Evolutionary conservation across 352 stramenopile species (phyloP).

Genomic region (Proteromonas lacertae): DNA sequence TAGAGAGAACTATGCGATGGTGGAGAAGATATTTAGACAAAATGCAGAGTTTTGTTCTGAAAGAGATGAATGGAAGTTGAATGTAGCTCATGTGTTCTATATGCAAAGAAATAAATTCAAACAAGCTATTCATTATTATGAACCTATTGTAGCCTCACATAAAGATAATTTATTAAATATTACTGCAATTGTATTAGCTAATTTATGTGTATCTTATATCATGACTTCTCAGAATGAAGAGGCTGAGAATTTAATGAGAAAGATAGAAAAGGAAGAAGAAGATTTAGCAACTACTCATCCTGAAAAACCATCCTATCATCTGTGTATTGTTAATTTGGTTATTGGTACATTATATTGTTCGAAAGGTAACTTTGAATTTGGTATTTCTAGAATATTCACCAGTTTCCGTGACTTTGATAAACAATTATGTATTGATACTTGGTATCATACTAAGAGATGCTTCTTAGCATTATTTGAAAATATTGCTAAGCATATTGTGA

Average conservation of each 20-base stretch:
- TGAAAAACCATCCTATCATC: constrained; percentile 27
- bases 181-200: constrained; percentile 73
- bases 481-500: constrained; percentile 69
- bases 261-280: constrained; percentile 71
- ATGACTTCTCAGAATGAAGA: constrained; percentile 82
- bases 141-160: constrained; percentile 55
- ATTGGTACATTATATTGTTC: constrained; percentile 87
- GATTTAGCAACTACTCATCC: constrained; percentile 29
- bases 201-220: constrained; percentile 80
- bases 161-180: constrained; percentile 38
- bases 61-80: constrained; percentile 69
- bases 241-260: constrained; percentile 63
- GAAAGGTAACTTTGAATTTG: constrained; percentile 82
- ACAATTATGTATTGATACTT: not conserved
- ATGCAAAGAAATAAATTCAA: constrained; percentile 32
- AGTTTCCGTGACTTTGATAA: not conserved
- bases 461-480: constrained; percentile 62
- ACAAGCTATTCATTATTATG: constrained; percentile 37
- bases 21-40: constrained; percentile 71
- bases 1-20: constrained; percentile 64
- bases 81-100: constrained; percentile 77
- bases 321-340: constrained; percentile 87
- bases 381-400: constrained; percentile 27
- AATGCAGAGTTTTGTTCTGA: constrained; percentile 71
- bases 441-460: constrained; percentile 64